These are phyloP conservation scores for Calonectria henricotiae DNA, from an alignment of 2,329 filamentous ascomycete species.

Conservation along the genomic window DNA sequence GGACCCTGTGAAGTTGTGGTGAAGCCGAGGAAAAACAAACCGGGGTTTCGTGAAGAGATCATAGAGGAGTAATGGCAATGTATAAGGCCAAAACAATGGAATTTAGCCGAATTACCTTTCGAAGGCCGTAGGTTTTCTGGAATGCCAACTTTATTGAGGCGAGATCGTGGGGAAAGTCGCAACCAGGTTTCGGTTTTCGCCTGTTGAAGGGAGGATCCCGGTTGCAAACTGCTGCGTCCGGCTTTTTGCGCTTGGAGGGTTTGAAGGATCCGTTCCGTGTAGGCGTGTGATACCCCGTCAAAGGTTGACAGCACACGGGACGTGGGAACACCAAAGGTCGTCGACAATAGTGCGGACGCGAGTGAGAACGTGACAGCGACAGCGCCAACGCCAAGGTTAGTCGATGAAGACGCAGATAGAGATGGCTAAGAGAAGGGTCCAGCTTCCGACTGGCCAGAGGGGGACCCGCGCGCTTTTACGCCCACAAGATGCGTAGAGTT, in stretches of 20 bases:
- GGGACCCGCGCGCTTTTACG: conserved; percentile 31
- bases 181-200: conserved; percentile 18
- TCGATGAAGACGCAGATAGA: conserved; percentile 11
- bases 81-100: not conserved
- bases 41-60: not conserved
- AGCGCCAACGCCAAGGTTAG: not conserved
- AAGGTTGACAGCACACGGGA: not conserved
- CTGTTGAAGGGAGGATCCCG: conserved; percentile 22
- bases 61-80: conserved; percentile 1
- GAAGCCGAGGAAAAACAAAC: not conserved
- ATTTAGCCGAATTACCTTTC: conserved; percentile 6
- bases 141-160: conserved; percentile 4
- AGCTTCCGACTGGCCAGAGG: conserved; percentile 18
- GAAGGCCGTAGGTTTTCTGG: not conserved
- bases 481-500: conserved; percentile 25
- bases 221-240: conserved; percentile 25
- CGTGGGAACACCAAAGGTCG: conserved; percentile 1
- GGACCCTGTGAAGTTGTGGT: conserved; percentile 7
- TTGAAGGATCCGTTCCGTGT: conserved; percentile 1
- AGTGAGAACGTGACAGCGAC: not conserved
- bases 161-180: conserved; percentile 1
- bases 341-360: not conserved
- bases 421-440: conserved; percentile 15
- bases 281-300: conserved; percentile 8
- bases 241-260: conserved; percentile 27